Percentiles rank a stretch among this genome's conserved stretches.
These are phyloP conservation scores for Coemansia sp. DNA, from an alignment of 192 early-diverging fungal genomes.

Conservation along the genomic window DNA sequence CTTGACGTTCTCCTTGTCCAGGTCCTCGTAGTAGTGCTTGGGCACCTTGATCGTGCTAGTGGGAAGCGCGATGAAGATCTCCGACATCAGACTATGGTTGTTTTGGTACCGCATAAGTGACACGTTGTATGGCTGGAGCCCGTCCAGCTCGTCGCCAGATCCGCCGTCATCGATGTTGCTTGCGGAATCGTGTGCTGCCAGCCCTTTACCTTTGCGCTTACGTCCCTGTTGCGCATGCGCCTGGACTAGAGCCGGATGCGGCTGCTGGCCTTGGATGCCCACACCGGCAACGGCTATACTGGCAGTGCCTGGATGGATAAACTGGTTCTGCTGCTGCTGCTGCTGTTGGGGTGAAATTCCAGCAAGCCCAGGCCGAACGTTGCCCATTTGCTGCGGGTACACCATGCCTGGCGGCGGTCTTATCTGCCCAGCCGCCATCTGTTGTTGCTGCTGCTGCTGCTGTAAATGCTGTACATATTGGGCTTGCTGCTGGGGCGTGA, in stretches of 20 bases:
- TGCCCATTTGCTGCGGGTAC: slow-evolving; percentile 11
- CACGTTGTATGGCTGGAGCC: slow-evolving; percentile 35
- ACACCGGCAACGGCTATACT: slow-evolving; percentile 29
- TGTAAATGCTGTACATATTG: slow-evolving; percentile 29
- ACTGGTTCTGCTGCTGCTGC: slow-evolving; percentile 20
- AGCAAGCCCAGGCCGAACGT: slow-evolving; percentile 12
- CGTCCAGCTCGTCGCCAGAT: slow-evolving; percentile 42
- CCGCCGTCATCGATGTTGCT: slow-evolving; percentile 10
- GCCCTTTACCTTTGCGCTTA: slow-evolving; percentile 28
- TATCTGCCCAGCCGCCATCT: slow-evolving; percentile 25
- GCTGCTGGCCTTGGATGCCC: slow-evolving; percentile 26
- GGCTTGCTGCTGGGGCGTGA: slow-evolving; percentile 29
- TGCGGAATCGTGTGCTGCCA: not conserved
- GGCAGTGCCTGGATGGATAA: slow-evolving; percentile 28
- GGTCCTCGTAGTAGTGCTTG: slow-evolving; percentile 39
- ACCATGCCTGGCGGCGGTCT: slow-evolving; percentile 14
- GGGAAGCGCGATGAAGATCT: slow-evolving; percentile 48
- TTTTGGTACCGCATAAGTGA: slow-evolving; percentile 46
- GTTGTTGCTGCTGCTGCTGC: slow-evolving; percentile 29
- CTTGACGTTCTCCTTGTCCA: slow-evolving; percentile 6
- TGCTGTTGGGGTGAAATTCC: slow-evolving; percentile 8
- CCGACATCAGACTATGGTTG: slow-evolving; percentile 50
- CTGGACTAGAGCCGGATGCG: slow-evolving; percentile 43
- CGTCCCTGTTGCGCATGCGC: slow-evolving; percentile 12
- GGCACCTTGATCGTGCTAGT: slow-evolving; percentile 36